phyloP scores from a whole-genome alignment of 2,329 filamentous ascomycete genomes.

The Aspergillus pseudotamarii region DNA sequence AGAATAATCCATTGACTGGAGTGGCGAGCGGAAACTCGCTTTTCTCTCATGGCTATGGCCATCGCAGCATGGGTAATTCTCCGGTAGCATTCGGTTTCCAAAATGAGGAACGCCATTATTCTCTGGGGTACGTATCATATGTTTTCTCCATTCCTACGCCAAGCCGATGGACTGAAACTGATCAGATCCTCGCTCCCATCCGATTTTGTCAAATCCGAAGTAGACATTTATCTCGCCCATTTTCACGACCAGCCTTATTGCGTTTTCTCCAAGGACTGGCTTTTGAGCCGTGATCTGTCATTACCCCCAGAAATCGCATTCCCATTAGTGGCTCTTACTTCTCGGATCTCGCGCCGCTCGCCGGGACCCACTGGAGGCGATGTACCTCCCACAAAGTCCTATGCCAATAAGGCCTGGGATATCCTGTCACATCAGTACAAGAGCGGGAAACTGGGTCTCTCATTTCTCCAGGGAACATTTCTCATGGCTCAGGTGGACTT shows the following conservation, averaged over 20 bases:
- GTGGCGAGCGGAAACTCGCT: not conserved
- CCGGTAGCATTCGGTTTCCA: not conserved
- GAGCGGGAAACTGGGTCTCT: conserved; percentile 19
- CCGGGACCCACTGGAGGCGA: conserved; percentile 2
- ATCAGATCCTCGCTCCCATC: conserved; percentile 1
- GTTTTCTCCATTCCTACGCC: not conserved
- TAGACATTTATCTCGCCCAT: conserved; percentile 23
- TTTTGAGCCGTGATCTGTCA: conserved; percentile 13
- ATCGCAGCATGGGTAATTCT: not conserved
- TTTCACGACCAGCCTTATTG: conserved; percentile 32
- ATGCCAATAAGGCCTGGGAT: conserved; percentile 24
- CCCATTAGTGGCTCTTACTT: conserved; percentile 27
- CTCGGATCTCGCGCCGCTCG: conserved; percentile 18
- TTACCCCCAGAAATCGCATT: conserved; percentile 25
- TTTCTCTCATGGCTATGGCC: not conserved
- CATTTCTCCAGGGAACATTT: conserved; percentile 28
- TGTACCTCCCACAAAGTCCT: conserved; percentile 9
- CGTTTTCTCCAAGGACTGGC: conserved; percentile 23
- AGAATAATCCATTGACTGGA: not conserved
- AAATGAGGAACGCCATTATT: not conserved
- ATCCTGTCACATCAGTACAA: conserved; percentile 22
- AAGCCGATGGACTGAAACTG: not conserved
- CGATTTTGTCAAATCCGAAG: conserved; percentile 21
- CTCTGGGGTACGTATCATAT: not conserved
- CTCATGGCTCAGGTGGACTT: conserved; percentile 30